Evolutionary conservation across 1,284 basidiomycete species (phyloP), one percentile per base, ranked within the genome.

Genomic region (Boletus subluridellus): DNA sequence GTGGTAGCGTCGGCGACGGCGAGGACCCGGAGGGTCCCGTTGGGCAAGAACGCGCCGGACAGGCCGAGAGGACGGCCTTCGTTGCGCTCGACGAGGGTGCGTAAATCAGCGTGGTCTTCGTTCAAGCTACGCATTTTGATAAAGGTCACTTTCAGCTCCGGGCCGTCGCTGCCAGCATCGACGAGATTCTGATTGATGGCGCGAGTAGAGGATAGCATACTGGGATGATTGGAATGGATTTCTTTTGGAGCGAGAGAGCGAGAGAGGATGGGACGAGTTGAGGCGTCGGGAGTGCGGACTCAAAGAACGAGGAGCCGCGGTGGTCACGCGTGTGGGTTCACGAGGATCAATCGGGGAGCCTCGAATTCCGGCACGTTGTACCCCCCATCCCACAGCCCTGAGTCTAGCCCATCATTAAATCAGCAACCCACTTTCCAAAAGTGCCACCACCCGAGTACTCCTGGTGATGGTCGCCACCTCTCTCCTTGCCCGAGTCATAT

Each of bases 21-120:
- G 49, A 72, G 64, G 52, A 70, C 30, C 26, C 59, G 60, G 34
- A 72, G 68, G 9, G 53, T 52, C 11, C 72, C 64, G 17, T 60
- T 49, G 17, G 46, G 49, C 30, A 63, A 28, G 45, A 62, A 72
- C 6, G 63, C 28, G 26, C 65, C 64, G 0, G 70, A 73, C 37
- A 72, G 68, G 41, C 70, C 73, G 10, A 72, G 67, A 46, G 73
- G 56, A 17, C 66, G 70, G 10, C 70, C 70, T 15, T 74, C 73
- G 57, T 72, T 72, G 57, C 67, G 63, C 49, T 73, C 61, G 9
- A 74, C 62, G 53, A 74, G 28, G 30, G 55, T 57, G 28, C 63
- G 61, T 15, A 72, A 30, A n/a, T 59, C 59, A 32, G 49, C 3
- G 41, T 61, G 34, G 35, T 74, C 72, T 12, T 69, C 60, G 48